Evolutionary conservation across 169 alveolate species (phyloP).

Genomic region (Cystoisospora suis): DNA sequence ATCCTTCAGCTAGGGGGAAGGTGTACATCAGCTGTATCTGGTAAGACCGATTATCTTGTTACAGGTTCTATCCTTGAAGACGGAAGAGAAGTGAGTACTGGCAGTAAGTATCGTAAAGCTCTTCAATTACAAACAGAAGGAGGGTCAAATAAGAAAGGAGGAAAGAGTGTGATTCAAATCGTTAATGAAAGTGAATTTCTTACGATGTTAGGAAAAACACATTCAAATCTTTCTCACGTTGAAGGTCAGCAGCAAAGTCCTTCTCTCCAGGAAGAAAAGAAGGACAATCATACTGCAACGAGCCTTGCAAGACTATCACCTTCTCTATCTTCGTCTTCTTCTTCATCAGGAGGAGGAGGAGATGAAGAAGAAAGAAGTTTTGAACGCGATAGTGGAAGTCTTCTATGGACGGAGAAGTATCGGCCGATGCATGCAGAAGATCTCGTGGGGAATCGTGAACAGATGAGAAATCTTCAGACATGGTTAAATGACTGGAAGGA

Average conservation of each 20-base stretch:
- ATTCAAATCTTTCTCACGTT: conserved; percentile 35
- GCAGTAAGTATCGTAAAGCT: conserved; percentile 87
- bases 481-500: conserved; percentile 96
- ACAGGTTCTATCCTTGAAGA: conserved; percentile 94
- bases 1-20: conserved; percentile 39
- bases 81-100: conserved; percentile 90
- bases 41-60: conserved; percentile 79
- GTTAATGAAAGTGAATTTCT: conserved; percentile 81
- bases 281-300: neutral
- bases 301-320: neutral
- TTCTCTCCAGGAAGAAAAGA: conserved; percentile 35
- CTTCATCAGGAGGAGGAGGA: neutral
- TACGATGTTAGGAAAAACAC: conserved; percentile 70
- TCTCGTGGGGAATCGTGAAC: conserved; percentile 90
- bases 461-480: conserved; percentile 82
- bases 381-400: neutral
- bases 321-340: too few relatives aligned
- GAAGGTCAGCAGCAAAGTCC: conserved; percentile 48
- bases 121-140: conserved; percentile 55
- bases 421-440: conserved; percentile 90
- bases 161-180: conserved; percentile 62
- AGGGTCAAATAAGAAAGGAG: neutral
- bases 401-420: conserved; percentile 94
- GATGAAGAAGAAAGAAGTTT: neutral
- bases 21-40: conserved; percentile 55